Conservation (phyloP, 192 early-diverging fungal genomes). For the Umbelopsis sp. region DNA sequence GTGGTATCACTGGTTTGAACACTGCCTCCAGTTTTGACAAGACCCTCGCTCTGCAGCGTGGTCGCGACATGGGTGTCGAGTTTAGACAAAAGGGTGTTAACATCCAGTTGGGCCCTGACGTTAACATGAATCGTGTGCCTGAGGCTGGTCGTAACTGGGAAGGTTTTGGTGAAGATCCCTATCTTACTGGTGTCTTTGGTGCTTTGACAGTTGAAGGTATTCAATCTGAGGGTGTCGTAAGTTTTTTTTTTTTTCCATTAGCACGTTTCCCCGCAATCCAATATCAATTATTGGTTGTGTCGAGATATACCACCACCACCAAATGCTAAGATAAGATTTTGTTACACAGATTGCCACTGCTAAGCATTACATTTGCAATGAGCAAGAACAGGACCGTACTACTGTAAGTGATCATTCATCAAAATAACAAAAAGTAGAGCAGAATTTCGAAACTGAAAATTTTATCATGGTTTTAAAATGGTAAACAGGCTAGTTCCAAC, state of each 20-base stretch:
- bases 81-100: conserved; percentile 59
- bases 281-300: too few species aligned
- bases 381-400: conserved; percentile 28
- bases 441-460: neutral
- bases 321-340: neutral
- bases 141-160: conserved; percentile 36
- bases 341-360: conserved; percentile 30
- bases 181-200: conserved; percentile 27
- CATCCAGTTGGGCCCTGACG: conserved; percentile 51
- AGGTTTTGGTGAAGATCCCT: conserved; percentile 37
- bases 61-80: conserved; percentile 55
- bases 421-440: neutral
- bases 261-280: neutral
- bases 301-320: too few species aligned
- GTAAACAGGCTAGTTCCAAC: conserved; percentile 40
- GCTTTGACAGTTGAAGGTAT: conserved; percentile 31
- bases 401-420: neutral
- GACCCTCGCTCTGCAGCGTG: conserved; percentile 49
- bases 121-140: conserved; percentile 31
- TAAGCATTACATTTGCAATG: conserved; percentile 36
- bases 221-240: conserved; percentile 31
- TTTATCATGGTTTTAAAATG: too few species aligned
- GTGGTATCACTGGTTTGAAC: conserved; percentile 55
- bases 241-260: too few species aligned
- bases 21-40: conserved; percentile 65